Evolutionary conservation across 306 rosid genomes (phyloP).

Genomic region (Cicer judaicum): DNA sequence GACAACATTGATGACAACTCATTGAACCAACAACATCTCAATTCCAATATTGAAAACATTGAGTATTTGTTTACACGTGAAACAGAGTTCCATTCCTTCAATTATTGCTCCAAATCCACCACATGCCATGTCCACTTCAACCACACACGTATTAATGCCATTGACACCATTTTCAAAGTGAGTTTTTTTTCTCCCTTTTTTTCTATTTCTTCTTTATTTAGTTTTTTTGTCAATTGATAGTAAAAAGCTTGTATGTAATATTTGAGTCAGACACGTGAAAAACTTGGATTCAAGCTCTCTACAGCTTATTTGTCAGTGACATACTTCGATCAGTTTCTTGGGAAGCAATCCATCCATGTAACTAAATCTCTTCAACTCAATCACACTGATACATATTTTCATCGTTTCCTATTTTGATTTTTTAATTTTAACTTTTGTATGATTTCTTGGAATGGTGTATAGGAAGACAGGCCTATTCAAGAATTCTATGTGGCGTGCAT

Average conservation of each 20-base stretch:
- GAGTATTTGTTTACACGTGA: background rate
- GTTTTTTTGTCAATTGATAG: background rate
- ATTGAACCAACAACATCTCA: background rate
- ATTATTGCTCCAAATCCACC: background rate
- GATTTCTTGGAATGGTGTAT: background rate
- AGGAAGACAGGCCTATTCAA: background rate
- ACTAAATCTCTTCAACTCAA: background rate
- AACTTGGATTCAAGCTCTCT: background rate
- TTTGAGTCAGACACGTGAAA: background rate
- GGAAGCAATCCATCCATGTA: background rate
- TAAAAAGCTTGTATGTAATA: background rate
- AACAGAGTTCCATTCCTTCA: background rate
- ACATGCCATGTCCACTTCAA: background rate
- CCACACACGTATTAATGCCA: background rate
- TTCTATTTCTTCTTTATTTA: background rate
- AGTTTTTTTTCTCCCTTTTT: background rate
- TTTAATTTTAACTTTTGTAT: background rate
- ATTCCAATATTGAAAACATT: background rate
- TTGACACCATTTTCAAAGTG: background rate
- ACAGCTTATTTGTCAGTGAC: conserved; percentile 2
- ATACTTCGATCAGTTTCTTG: conserved; percentile 4
- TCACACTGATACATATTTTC: background rate
- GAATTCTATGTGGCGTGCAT: background rate
- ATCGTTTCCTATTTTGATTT: background rate
- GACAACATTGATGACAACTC: background rate